Conservation (phyloP, 2,329 filamentous ascomycete genomes). For the Venturia effusa region DNA sequence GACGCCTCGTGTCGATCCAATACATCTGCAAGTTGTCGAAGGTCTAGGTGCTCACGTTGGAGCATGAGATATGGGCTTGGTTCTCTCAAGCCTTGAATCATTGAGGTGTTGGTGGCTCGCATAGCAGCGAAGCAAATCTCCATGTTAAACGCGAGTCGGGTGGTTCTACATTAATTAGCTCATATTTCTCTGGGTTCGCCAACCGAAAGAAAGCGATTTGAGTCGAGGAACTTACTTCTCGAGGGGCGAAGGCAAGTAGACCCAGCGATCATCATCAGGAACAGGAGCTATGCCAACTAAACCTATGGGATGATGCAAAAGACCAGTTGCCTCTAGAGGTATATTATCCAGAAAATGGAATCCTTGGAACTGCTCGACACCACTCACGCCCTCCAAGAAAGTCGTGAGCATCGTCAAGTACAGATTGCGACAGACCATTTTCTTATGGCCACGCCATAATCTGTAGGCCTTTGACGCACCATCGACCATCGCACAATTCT, state of each 20-base stretch:
- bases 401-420: neutral
- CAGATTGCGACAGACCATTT: neutral
- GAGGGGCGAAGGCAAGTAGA: neutral
- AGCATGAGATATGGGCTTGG: neutral
- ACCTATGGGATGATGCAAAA: neutral
- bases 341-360: neutral
- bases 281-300: neutral
- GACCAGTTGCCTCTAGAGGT: neutral
- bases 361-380: neutral
- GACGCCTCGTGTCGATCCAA: neutral
- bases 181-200: too few species aligned
- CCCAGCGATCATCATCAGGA: neutral
- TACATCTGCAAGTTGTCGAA: neutral
- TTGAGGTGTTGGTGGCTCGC: neutral
- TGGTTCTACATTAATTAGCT: neutral
- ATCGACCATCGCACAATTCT: neutral
- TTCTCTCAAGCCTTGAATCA: neutral
- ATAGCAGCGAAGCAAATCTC: neutral
- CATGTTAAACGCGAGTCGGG: neutral
- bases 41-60: neutral
- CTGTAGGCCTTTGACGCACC: neutral
- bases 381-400: neutral
- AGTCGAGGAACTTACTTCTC: neutral
- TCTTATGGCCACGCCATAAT: neutral
- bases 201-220: too few species aligned